Evolutionary conservation across 1,284 basidiomycete genomes (phyloP).

Genomic region (Apiotrichum brassicae): DNA sequence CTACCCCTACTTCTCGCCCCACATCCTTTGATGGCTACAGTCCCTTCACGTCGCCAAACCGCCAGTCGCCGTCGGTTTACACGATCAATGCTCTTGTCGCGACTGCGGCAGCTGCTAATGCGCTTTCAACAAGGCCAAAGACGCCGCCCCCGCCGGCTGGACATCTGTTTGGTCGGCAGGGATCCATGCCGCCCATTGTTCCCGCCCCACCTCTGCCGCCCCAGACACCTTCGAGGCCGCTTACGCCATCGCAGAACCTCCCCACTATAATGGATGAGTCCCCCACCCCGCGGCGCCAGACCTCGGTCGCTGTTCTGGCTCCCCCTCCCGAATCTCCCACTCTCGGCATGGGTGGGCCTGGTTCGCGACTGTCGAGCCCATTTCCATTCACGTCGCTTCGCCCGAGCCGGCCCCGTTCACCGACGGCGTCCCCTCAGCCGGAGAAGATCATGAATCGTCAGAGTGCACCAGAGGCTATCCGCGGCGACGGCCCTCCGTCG

Average conservation of each 20-base stretch:
- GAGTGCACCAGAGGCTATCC: not conserved
- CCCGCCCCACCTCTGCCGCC: not conserved
- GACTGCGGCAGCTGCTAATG: too few relatives aligned
- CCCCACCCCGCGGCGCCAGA: slow-evolving; percentile 13
- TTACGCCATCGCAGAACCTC: not conserved
- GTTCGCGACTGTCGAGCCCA: not conserved
- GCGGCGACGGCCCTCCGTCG: not conserved
- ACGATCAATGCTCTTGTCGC: too few relatives aligned
- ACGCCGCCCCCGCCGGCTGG: too few relatives aligned
- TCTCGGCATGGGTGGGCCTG: not conserved
- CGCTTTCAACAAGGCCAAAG: too few relatives aligned
- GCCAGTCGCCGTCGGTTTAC: not conserved
- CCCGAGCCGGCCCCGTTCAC: not conserved
- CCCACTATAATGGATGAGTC: slow-evolving; percentile 19
- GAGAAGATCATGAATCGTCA: not conserved
- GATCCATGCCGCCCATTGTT: too few relatives aligned
- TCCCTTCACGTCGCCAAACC: not conserved
- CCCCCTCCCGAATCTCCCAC: slow-evolving; percentile 1
- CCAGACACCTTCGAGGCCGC: not conserved
- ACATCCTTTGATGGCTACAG: not conserved
- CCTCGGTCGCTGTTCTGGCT: slow-evolving; percentile 10
- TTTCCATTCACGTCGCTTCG: not conserved
- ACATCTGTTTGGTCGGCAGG: too few relatives aligned
- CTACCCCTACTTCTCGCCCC: slow-evolving; percentile 6
- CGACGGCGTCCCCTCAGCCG: too few relatives aligned